These are phyloP conservation scores for Rhynchospora tenuis DNA, from an alignment of 176 grass and related monocot genomes.

Conservation along the genomic window DNA sequence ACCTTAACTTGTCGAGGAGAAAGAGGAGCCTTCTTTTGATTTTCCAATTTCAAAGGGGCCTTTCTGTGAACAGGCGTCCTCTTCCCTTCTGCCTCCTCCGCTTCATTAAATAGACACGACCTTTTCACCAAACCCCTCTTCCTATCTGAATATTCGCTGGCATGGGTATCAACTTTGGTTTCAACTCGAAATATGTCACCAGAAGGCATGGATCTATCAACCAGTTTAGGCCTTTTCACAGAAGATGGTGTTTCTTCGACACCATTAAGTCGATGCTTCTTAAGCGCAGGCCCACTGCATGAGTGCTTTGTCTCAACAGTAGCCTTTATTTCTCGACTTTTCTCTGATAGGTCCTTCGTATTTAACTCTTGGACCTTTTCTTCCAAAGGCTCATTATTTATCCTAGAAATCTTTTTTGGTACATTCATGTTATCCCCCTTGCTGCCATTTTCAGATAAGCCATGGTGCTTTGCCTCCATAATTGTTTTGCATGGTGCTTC, in stretches of 20 bases:
- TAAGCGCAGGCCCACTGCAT: not conserved
- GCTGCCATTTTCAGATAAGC: conserved; percentile 7
- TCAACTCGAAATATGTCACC: not conserved
- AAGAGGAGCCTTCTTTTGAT: conserved; percentile 9
- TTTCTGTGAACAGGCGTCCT: conserved; percentile 22
- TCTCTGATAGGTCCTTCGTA: conserved; percentile 5
- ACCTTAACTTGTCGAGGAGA: conserved; percentile 14
- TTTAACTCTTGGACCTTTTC: conserved; percentile 6
- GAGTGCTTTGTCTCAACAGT: conserved; percentile 13
- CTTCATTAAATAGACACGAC: conserved; percentile 1
- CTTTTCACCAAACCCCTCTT: conserved; percentile 25
- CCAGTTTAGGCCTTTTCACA: conserved; percentile 14
- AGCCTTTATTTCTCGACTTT: conserved; percentile 11
- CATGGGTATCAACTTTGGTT: conserved; percentile 15
- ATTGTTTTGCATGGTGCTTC: not conserved
- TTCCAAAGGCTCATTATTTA: conserved; percentile 6
- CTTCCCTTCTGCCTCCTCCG: conserved; percentile 19
- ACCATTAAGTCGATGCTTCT: conserved; percentile 3
- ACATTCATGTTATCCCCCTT: not conserved
- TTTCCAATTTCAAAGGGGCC: conserved; percentile 19
- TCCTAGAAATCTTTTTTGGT: not conserved
- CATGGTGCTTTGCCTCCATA: not conserved
- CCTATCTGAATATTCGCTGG: conserved; percentile 14
- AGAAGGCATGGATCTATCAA: not conserved
- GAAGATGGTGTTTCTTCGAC: conserved; percentile 12